Base-by-base conservation (phyloP, 2,329 filamentous ascomycete genomes). In the Alternaria alternata region DNA sequence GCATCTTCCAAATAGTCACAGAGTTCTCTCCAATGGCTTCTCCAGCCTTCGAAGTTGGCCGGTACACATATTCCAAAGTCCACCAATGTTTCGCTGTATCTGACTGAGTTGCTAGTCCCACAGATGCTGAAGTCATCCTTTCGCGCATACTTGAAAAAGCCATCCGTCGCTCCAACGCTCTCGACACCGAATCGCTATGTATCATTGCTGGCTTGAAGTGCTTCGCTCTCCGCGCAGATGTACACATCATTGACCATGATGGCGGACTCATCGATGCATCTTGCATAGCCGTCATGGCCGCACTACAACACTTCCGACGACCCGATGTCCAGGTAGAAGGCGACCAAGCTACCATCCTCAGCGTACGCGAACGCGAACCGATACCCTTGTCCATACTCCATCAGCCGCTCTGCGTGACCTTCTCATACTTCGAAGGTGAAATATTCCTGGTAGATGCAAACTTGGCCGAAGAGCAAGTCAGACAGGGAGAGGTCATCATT, bases 141-240 rank as follows among this genome's bases (percentile, higher is more conserved):
- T 93, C 94, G 9, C 89, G 94, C 34, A 87, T 95, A 42, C 89
- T 99, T 20, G 95, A 99, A 79, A 97, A 97, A 81, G 94, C 95
- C 8, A 88, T 98, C 62, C 93, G 95, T 42, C 90, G 95, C 61
- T 97, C 94, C 1, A 91, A 91, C 69, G 94, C 95, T 7, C 87
- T 99, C 41, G 94, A 98, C 78, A 97, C 94, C 34, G 95, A 99
- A 80, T 97, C 94, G 4, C 86, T 99, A 44, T 99, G 95, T 79
- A 92, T 99, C 22, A 85, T 97, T 28, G 93, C 95, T 11, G 94
- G 92, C 7, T 85, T 91, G 61, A 97, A 96, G 79, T 95, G 92
- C 82, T 99, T 95, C 89, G 91, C 91, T 62, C 86, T 99, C 64
- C 89, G 94, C 59, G 94, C 92, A 20, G 94, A 98, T 77, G 87